Evolutionary conservation across 176 grass and related monocot species (phyloP).

Genomic region (Avena insularis): DNA sequence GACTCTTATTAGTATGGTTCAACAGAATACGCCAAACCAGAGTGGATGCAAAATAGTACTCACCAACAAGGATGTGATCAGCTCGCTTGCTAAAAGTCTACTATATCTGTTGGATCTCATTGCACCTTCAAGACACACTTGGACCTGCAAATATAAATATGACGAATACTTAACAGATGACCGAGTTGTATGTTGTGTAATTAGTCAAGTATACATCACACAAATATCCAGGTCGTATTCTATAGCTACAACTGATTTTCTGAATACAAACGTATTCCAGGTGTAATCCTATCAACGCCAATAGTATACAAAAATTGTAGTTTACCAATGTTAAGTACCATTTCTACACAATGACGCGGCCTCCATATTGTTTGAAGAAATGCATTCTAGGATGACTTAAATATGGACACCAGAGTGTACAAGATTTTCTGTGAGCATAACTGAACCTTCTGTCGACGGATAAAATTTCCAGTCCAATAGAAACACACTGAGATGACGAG

Average conservation of each 20-base stretch:
- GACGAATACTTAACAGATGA: not conserved
- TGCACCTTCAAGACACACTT: slow-evolving; percentile 40
- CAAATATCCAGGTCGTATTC: not conserved
- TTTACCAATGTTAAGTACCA: not conserved
- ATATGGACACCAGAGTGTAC: not conserved
- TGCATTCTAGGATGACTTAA: not conserved
- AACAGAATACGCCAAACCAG: not conserved
- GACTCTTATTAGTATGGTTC: not conserved
- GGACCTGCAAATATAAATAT: slow-evolving; percentile 44
- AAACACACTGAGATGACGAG: too few species aligned
- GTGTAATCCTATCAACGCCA: not conserved
- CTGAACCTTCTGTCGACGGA: not conserved
- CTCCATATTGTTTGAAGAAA: not conserved
- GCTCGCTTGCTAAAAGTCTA: slow-evolving; percentile 43
- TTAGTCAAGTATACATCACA: not conserved
- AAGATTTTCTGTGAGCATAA: not conserved
- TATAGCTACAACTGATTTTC: not conserved
- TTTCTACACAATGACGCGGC: not conserved
- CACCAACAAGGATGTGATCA: slow-evolving; percentile 51
- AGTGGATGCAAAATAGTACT: not conserved
- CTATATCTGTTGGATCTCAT: slow-evolving; percentile 64
- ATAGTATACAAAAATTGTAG: not conserved
- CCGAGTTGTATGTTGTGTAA: not conserved
- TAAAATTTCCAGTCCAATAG: not conserved
- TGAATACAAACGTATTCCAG: not conserved